Evolutionary conservation across 495 filamentous ascomycete species (phyloP), one percentile per base, ranked within the genome.

Genomic region (Bombardia bombarda): DNA sequence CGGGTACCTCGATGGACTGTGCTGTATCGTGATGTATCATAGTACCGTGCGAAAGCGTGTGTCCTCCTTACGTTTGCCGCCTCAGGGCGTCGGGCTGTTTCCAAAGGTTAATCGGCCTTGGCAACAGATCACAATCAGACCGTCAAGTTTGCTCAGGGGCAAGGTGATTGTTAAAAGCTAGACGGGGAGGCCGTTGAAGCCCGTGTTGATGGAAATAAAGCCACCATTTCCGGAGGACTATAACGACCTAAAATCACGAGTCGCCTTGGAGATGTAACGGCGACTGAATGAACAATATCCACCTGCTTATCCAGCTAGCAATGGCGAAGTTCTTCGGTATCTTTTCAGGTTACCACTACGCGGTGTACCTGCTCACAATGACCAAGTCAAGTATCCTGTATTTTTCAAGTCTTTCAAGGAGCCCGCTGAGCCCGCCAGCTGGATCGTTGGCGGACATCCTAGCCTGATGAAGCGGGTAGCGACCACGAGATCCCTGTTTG

Each of bases 381-480:
- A 19, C 22, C 9, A 19, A 9, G 20, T 14, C n/a, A 34, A 14
- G 32, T n/a, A 38, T 30, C 6, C 14, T 32, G 37, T 38, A 34
- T 38, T 36, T 28, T n/a, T n/a, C n/a, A n/a, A n/a, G n/a, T n/a
- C n/a, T n/a, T n/a, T 38, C n/a, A 13, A 30, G 26, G 26, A 30
- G 26, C 26, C 26, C 26, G 39, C 16, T 14, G 18, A 41, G n/a
- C n/a, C n/a, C n/a, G n/a, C 38, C 42, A 35, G 42, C 45, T 49
- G 50, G 50, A 49, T 38, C 50, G 46, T 32, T 35, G 39, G 41
- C 40, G 32, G 30, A 7, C 26, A 21, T 45, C 33, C 38, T 48
- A 49, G 38, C 50, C 45, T 33, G 38, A 45, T 47, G 37, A 45
- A 37, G 41, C 45, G 26, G 24, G 36, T 32, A 22, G n/a, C 25